Base-by-base conservation (phyloP, 169 alveolate species). In the Plasmodium falciparum region DNA sequence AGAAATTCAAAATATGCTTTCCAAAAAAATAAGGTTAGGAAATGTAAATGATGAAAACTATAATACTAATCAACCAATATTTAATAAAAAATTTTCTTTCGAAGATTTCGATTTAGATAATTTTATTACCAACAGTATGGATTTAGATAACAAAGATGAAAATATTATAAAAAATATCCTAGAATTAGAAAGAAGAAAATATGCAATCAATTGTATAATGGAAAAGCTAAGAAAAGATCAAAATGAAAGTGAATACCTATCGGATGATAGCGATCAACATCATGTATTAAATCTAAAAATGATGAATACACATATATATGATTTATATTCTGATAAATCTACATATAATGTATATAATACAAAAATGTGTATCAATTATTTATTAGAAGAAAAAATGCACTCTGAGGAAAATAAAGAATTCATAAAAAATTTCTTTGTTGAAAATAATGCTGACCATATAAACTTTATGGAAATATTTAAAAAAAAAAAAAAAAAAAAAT, bases 101-200 rank as follows among this genome's bases (percentile, higher is more conserved):
- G n/a, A 73, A 52, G 67, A 65, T 20, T 65, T 65, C 17, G 63
- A 59, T 26, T 67, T 65, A 24, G 78, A 63, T 22, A 76, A 76
- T 76, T 65, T 76, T 0, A 33, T 76, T 5, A 73, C 73, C 5
- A 76, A 76, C 0, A 76, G 78, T 3, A 54, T 76, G 0, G 66
- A 76, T 17, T 58, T 76, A 49, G 89, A 76, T 29, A 67, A 76
- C 67, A 76, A 76, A 45, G 71, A 59, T 49, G 89, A 59, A 66
- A 66, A 47, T 49, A 65, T 76, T 15, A 76, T 76, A 29, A 76
- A 66, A 26, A 76, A 76, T 22, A 76, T 76, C n/a, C 45, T 76
- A 50, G 89, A 76, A 76, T 76, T 76, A 45, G 89, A 76, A 56
- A 76, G 89, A 66, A 47, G 89, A 50, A 76, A 76, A 76, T 76